Percentiles rank a stretch among this genome's conserved stretches.
phyloP scores from a whole-genome alignment of 2,329 filamentous ascomycete species.

The Aschersonia sp. region DNA sequence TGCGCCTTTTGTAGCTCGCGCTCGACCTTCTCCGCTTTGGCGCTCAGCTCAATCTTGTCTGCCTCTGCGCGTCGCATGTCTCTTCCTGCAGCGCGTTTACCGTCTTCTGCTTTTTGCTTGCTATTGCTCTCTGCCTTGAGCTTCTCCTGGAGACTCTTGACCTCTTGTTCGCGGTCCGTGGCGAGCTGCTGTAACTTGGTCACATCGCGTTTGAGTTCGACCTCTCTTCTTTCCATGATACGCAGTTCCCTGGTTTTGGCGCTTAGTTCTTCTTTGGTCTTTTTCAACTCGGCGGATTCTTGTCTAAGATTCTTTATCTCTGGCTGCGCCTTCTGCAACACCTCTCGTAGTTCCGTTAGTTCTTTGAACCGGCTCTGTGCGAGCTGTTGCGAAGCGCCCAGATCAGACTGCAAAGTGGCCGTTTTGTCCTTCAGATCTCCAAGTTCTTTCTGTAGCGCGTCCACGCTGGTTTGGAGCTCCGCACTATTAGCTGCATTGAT shows the following conservation, averaged over 20 bases:
- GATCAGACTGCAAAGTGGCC: conserved; percentile 61
- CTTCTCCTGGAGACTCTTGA: conserved; percentile 66
- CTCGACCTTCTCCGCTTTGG: conserved; percentile 55
- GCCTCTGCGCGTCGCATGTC: conserved; percentile 66
- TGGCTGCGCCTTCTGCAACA: conserved; percentile 72
- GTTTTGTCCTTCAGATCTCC: conserved; percentile 59
- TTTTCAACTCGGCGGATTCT: conserved; percentile 63
- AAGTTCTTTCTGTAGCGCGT: conserved; percentile 35
- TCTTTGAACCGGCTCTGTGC: conserved; percentile 83
- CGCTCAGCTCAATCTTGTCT: conserved; percentile 64
- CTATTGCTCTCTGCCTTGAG: conserved; percentile 59
- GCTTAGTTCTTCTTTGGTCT: conserved; percentile 59
- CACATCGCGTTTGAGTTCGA: conserved; percentile 65
- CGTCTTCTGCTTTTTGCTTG: conserved; percentile 64
- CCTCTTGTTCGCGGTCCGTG: conserved; percentile 62
- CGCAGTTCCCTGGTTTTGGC: conserved; percentile 46
- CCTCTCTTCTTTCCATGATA: conserved; percentile 68
- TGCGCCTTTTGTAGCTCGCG: conserved; percentile 58
- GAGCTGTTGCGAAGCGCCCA: conserved; percentile 74
- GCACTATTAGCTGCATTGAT: conserved; percentile 28
- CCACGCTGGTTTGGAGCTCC: conserved; percentile 48
- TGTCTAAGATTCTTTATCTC: conserved; percentile 68
- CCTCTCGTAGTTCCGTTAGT: conserved; percentile 62
- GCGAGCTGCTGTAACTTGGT: conserved; percentile 54
- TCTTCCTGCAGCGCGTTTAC: conserved; percentile 56